phyloP scores from a whole-genome alignment of 257 asterid species.

The Gynochthodes officinalis region DNA sequence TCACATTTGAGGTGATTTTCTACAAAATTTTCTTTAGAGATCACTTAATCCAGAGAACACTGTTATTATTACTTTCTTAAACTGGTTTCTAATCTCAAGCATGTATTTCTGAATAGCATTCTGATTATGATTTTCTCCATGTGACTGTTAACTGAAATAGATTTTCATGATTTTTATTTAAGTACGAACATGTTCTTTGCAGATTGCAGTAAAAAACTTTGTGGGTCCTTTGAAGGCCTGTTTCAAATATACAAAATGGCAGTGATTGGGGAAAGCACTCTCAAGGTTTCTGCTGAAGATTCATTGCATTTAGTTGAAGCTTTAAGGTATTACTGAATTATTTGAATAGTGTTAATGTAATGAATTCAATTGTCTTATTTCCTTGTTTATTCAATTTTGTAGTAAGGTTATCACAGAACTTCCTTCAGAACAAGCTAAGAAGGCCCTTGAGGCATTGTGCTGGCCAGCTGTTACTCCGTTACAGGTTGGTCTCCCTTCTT shows the following conservation, averaged over 20 bases:
- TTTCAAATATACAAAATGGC: constrained; percentile 92
- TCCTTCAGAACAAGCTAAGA: constrained; percentile 93
- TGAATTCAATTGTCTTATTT: constrained; percentile 22
- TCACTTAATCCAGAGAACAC: not conserved
- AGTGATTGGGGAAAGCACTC: constrained; percentile 74
- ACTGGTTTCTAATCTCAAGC: not conserved
- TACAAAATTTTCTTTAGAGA: not conserved
- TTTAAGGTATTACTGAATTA: constrained; percentile 56
- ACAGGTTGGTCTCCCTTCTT: constrained; percentile 54
- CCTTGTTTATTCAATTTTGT: constrained; percentile 35
- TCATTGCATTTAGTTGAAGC: constrained; percentile 94
- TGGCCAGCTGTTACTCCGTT: constrained; percentile 72
- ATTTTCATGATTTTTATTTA: not conserved
- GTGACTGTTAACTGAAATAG: not conserved
- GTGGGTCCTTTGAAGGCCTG: constrained; percentile 82
- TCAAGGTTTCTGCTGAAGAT: constrained; percentile 97
- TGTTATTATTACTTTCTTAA: not conserved
- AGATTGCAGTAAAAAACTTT: constrained; percentile 92
- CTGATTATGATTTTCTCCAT: not conserved
- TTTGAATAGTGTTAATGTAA: constrained; percentile 8
- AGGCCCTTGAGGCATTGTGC: constrained; percentile 86
- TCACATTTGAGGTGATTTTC: not conserved
- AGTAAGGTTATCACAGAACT: constrained; percentile 93
- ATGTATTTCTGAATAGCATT: not conserved
- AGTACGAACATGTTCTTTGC: constrained; percentile 20